Evolutionary conservation across 2,329 filamentous ascomycete genomes (phyloP), one percentile per base, ranked within the genome.

Genomic region (Aureobasidium sp.): DNA sequence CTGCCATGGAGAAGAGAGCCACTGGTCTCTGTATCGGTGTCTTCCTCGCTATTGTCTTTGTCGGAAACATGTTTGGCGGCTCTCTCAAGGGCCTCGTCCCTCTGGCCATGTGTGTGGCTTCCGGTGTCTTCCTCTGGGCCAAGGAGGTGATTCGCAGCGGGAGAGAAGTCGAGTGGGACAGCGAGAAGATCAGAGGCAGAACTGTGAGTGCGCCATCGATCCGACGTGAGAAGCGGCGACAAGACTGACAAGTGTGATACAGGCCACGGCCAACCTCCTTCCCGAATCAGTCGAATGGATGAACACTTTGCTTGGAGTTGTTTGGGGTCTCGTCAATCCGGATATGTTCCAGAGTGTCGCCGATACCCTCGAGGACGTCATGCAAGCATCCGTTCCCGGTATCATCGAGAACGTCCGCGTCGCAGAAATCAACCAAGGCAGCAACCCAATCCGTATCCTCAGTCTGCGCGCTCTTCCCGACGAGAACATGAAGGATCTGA

Each of bases 381-480:
- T 97, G 93, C 91, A 95, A 71, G 93, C 92, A 21, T 96, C 90
- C 0, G 88, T 96, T 0, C 94, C 94, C 0, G 85, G 88, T 1
- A 78, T 97, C 40, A 91, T 99, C 65, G 92, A 97, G 72, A 94
- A 96, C 65, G 91, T 99, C 47, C 88, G 93, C 65, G 90, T 97
- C 23, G 91, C 92, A 62, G 92, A 96, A 67, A 96, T 99, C 67
- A 90, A 90, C 53, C 94, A 97, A 73, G 94, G 94, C 29, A 90
- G 81, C 73, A 96, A 96, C 66, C 90, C 94, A 0, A 79, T 97
- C 60, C 85, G 93, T 9, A 89, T 97, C 55, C 79, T 97, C 49
- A 95, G 90, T 70, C 79, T 96, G 69, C 84, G 92, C 51, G 88
- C 92, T 46, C 81, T 97, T 1, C 90, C 92, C 38, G 91, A 96